Evolutionary conservation across 352 stramenopile genomes (phyloP), one percentile per base, ranked within the genome.

Genomic region (Phytophthora europaea): DNA sequence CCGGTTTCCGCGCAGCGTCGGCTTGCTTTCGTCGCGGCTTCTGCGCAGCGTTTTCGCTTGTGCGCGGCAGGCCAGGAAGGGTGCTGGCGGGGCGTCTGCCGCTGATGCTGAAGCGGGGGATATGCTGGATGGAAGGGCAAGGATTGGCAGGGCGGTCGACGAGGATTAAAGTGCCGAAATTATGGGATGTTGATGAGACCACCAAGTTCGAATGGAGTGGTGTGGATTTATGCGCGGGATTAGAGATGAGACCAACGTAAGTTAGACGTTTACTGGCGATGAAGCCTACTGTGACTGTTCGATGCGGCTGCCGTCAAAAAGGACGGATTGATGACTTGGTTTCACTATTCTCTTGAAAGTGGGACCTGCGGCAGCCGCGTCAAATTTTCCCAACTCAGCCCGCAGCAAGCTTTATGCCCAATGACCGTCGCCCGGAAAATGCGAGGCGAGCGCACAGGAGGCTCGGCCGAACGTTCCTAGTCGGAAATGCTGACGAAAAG

Each of bases 21-120:
- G 34, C 47, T 69, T 66, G 57, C 58, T 68, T 80, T 82, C 75
- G 67, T 69, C 56, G 78, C 72, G 72, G 67, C 72, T 82, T 82
- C 70, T 48, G 60, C 65, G 57, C 68, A 70, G 64, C 58, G 56
- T 64, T 79, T 83, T 81, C 56, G 72, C 72, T 78, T 76, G 60
- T 81, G 74, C 66, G 65, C 61, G 60, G 50, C 68, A 65, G 56
- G 53, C 18, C 55, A 50, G 66, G 71, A 79, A 80, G 26, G 63
- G 67, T 70, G 73, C 72, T 61, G 48, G 48, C 33, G 45, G 28
- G 20, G 58, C 57, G 70, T 63, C 52, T 61, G 38, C 6, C 10
- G 28, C 55, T 52, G 55, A 12, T 34, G 22, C 38, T 47, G 3
- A 5, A 33, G 66, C 22, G 67, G 63, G 23, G n/a, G 22, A 1